A percentile compares a stretch with the other conserved stretches of the same genome.
These are phyloP conservation scores for Globisporangium rhizosaccharum DNA, from an alignment of 352 stramenopile genomes.

Conservation along the genomic window DNA sequence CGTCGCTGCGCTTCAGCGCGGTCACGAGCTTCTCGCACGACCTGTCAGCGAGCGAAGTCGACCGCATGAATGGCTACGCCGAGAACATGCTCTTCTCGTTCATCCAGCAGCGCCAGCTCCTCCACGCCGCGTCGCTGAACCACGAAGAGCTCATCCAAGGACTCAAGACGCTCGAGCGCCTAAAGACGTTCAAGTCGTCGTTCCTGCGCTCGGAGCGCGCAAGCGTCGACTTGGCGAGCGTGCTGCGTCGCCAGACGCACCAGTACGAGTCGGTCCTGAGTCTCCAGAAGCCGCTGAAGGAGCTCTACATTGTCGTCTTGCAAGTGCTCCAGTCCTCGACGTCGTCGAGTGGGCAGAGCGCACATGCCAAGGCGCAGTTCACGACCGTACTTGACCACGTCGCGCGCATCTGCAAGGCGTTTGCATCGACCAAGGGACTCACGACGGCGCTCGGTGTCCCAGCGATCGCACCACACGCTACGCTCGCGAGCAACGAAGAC, in stretches of 20 bases:
- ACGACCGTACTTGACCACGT: conserved; percentile 27
- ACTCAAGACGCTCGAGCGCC: conserved; percentile 40
- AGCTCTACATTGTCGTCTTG: conserved; percentile 58
- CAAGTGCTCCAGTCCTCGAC: conserved; percentile 33
- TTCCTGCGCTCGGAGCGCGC: conserved; percentile 5
- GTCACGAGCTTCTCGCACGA: conserved; percentile 84
- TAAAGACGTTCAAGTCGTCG: conserved; percentile 36
- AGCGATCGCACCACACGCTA: conserved; percentile 40
- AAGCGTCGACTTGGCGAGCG: not conserved
- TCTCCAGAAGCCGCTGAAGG: conserved; percentile 47
- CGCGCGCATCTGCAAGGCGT: conserved; percentile 23
- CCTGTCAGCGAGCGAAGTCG: conserved; percentile 72
- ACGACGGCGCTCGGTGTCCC: conserved; percentile 44
- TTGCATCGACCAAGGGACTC: conserved; percentile 21
- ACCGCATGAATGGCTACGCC: conserved; percentile 85
- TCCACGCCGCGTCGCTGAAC: conserved; percentile 60
- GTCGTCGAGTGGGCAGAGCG: conserved; percentile 9
- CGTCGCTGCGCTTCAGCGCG: conserved; percentile 71
- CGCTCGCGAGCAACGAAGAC: conserved; percentile 40
- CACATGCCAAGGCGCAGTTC: conserved; percentile 12
- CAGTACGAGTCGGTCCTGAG: conserved; percentile 36
- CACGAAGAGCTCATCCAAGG: conserved; percentile 64
- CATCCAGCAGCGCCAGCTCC: conserved; percentile 82
- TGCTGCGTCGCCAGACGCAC: conserved; percentile 33
- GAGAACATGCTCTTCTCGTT: conserved; percentile 89